Evolutionary conservation across 192 early-diverging fungal genomes (phyloP).

Genomic region (Phlyctochytrium planicorne): DNA sequence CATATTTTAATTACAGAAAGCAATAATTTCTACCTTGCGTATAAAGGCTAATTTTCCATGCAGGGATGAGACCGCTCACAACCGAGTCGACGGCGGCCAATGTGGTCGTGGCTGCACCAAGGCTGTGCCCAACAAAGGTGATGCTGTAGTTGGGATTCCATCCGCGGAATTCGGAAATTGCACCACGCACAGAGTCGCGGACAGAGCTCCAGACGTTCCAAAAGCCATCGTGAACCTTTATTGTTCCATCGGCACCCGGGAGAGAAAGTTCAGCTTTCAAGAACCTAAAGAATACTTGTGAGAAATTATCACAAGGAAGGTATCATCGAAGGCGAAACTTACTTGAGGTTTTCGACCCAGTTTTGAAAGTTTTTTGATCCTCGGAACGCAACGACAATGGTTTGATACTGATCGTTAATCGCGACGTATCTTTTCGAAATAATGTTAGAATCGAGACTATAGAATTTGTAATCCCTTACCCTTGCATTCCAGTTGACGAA

Average conservation of each 20-base stretch:
- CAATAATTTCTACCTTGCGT: no score
- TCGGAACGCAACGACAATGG: constrained; percentile 34
- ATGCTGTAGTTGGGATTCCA: constrained; percentile 15
- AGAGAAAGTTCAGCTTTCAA: neutral
- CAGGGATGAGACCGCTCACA: constrained; percentile 6
- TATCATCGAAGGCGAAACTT: neutral
- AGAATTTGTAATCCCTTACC: no score
- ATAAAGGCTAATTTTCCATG: constrained; percentile 19
- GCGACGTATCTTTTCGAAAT: constrained; percentile 36
- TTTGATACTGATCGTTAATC: constrained; percentile 16
- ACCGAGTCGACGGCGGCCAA: constrained; percentile 33
- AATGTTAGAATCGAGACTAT: no score
- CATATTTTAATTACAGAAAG: no score
- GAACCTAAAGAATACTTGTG: neutral
- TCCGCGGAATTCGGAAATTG: constrained; percentile 8
- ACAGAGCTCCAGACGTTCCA: constrained; percentile 6
- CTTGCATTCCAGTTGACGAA: neutral
- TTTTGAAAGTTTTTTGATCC: constrained; percentile 22
- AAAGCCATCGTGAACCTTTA: constrained; percentile 35
- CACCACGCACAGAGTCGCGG: neutral
- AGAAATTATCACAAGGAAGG: neutral
- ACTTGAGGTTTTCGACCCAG: constrained; percentile 23
- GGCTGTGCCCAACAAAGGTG: constrained; percentile 32
- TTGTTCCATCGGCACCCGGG: neutral
- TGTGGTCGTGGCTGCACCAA: constrained; percentile 36